Evolutionary conservation across 2,329 filamentous ascomycete genomes (phyloP).

Genomic region (Davidsoniella eucalypti): DNA sequence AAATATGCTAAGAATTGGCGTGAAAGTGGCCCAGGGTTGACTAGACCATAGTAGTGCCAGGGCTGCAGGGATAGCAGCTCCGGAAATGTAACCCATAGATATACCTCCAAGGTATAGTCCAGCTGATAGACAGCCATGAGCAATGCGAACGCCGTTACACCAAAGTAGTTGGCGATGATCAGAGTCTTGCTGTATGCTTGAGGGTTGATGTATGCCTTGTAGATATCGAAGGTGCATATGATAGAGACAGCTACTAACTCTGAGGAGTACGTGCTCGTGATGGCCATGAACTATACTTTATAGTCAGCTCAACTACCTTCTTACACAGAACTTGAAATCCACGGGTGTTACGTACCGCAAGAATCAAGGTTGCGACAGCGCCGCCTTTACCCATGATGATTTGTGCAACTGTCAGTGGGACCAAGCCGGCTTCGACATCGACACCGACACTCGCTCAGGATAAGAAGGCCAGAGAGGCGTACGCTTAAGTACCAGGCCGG

Average conservation of each 20-base stretch:
- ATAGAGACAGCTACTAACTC: conserved; percentile 68
- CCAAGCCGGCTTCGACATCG: conserved; percentile 34
- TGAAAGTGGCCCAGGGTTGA: conserved; percentile 40
- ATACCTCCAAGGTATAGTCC: too few species aligned
- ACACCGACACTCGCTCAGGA: too few species aligned
- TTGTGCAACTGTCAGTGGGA: conserved; percentile 61
- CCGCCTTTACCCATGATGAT: conserved; percentile 64
- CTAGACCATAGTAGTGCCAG: conserved; percentile 58
- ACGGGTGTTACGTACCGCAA: conserved; percentile 27
- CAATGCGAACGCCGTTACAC: conserved; percentile 17
- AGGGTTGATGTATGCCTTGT: conserved; percentile 67
- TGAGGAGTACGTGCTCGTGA: conserved; percentile 60
- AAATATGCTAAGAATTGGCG: conserved; percentile 30
- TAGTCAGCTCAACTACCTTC: conserved; percentile 26
- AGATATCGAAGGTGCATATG: conserved; percentile 68
- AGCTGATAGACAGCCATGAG: too few species aligned
- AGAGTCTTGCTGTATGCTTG: conserved; percentile 50
- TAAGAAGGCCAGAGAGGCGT: too few species aligned
- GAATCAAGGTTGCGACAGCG: conserved; percentile 53
- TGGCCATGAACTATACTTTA: conserved; percentile 40
- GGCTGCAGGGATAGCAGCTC: conserved; percentile 59
- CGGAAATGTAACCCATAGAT: conserved; percentile 30
- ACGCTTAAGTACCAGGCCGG: too few species aligned
- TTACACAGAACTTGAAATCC: too few species aligned
- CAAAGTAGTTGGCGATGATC: conserved; percentile 58